A percentile compares a stretch with the other conserved stretches of the same genome.
phyloP scores from a whole-genome alignment of 2,329 filamentous ascomycete species.

The Epichloe bromicola region DNA sequence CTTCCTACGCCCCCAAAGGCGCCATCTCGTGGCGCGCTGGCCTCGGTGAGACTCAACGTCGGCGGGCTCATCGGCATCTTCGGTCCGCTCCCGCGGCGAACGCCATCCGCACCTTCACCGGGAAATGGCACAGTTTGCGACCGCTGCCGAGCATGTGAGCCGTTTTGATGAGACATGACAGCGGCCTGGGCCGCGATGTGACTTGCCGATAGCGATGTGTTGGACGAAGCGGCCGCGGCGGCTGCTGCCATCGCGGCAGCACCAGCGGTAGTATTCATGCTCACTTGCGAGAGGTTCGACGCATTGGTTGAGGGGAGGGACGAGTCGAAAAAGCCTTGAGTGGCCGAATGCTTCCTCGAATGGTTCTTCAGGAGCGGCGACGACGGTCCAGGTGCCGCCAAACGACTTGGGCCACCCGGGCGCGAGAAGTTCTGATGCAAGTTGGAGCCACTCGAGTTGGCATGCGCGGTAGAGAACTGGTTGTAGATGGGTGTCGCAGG shows the following conservation, averaged over 20 bases:
- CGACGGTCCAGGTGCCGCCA: slow-evolving; percentile 16
- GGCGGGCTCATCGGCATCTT: slow-evolving; percentile 47
- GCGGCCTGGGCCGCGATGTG: slow-evolving; percentile 72
- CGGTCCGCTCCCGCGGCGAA: slow-evolving; percentile 31
- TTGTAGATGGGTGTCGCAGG: slow-evolving; percentile 34
- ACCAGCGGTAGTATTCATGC: slow-evolving; percentile 26
- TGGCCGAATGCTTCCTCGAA: slow-evolving; percentile 56
- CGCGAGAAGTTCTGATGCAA: slow-evolving; percentile 45
- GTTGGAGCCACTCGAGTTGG: slow-evolving; percentile 34
- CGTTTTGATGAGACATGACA: slow-evolving; percentile 49
- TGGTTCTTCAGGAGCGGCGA: slow-evolving; percentile 28
- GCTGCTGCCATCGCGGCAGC: slow-evolving; percentile 24
- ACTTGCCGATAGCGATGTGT: slow-evolving; percentile 41
- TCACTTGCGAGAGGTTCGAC: slow-evolving; percentile 40
- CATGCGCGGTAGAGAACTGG: slow-evolving; percentile 30
- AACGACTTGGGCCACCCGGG: slow-evolving; percentile 24
- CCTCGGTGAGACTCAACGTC: slow-evolving; percentile 50
- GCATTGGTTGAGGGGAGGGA: slow-evolving; percentile 50
- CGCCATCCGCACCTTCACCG: slow-evolving; percentile 29
- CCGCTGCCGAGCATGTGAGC: slow-evolving; percentile 46
- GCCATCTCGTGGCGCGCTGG: slow-evolving; percentile 46
- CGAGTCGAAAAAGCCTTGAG: slow-evolving; percentile 65
- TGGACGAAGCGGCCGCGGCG: slow-evolving; percentile 13
- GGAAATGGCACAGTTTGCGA: slow-evolving; percentile 60
- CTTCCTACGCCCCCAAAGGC: slow-evolving; percentile 34